These are phyloP conservation scores for Puccinia horiana DNA, from an alignment of 1,284 basidiomycete genomes.

Conservation along the genomic window DNA sequence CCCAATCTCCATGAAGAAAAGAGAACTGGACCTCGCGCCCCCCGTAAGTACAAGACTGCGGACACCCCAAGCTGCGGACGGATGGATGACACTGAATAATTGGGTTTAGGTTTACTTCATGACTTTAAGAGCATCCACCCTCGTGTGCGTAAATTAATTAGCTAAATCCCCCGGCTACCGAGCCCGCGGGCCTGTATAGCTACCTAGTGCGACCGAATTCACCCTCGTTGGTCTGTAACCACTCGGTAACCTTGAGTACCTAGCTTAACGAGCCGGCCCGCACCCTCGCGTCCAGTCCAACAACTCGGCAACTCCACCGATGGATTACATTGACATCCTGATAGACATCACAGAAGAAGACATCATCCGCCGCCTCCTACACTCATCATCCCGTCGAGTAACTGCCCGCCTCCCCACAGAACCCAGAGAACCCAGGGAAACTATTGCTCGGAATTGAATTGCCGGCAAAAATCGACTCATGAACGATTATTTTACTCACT, in stretches of 20 bases:
- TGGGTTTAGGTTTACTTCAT: no score
- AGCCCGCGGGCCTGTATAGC: not conserved
- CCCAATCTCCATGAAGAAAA: no score
- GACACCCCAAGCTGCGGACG: no score
- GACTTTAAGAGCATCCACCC: constrained; percentile 1
- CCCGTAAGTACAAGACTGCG: no score
- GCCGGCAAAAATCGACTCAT: not conserved
- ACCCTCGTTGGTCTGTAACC: not conserved
- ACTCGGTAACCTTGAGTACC: not conserved
- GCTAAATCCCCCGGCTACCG: no score
- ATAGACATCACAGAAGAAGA: not conserved
- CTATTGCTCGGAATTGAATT: not conserved
- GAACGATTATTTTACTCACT: not conserved
- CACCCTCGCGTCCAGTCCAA: not conserved
- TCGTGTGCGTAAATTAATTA: no score
- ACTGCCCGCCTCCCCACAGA: no score
- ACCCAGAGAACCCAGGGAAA: not conserved
- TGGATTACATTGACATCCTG: not conserved
- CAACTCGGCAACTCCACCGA: not conserved
- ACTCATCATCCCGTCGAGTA: not conserved
- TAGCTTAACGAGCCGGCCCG: not conserved
- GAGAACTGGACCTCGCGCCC: no score
- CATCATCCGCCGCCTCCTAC: not conserved
- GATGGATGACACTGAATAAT: no score
- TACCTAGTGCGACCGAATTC: not conserved